Evolutionary conservation across 495 filamentous ascomycete species (phyloP).

Genomic region (Evernia prunastri): DNA sequence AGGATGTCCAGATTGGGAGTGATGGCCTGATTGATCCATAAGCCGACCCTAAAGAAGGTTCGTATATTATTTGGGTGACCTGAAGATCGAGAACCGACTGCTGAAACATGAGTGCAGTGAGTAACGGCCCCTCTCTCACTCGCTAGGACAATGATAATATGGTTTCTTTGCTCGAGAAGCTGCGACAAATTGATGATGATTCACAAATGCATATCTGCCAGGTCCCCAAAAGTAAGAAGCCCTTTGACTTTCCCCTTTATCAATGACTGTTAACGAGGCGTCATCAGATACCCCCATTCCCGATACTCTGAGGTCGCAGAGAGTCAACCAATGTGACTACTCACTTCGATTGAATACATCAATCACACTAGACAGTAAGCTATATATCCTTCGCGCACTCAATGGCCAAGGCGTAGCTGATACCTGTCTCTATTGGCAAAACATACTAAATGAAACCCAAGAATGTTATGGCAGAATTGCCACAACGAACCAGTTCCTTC

Average conservation of each 20-base stretch:
- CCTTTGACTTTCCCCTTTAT: background rate
- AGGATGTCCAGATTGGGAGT: background rate
- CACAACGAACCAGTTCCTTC: too few relatives aligned
- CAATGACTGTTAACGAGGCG: background rate
- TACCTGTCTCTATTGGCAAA: too few relatives aligned
- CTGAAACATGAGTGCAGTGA: background rate
- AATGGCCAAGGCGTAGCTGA: too few relatives aligned
- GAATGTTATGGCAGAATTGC: too few relatives aligned
- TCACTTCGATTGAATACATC: background rate
- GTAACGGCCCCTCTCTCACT: background rate
- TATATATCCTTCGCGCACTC: too few relatives aligned
- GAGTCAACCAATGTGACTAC: background rate
- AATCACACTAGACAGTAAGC: constrained; percentile 1
- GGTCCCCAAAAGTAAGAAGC: background rate
- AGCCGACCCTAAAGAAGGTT: background rate
- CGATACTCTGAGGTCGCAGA: background rate
- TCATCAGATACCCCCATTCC: background rate
- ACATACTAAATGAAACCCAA: too few relatives aligned
- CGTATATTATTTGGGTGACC: background rate
- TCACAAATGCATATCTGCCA: background rate
- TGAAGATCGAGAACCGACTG: background rate
- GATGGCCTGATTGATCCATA: constrained; percentile 1
- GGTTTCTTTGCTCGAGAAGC: background rate
- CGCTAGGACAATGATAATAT: background rate
- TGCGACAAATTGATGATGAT: background rate